Base-by-base conservation (phyloP, 345 rosid species). In the Arabidopsis arenosa region DNA sequence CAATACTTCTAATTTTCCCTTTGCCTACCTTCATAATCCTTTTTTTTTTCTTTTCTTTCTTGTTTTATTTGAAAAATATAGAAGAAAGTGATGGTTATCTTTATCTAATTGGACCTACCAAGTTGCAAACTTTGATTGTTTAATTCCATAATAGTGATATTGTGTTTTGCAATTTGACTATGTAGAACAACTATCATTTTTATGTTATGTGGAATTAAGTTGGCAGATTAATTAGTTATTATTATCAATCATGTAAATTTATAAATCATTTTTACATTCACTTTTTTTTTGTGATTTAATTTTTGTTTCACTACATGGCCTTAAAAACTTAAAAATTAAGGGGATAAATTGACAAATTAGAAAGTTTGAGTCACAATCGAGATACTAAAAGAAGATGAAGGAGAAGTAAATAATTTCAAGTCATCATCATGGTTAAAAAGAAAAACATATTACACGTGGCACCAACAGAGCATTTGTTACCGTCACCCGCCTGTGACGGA, bases 401-500 rank as follows among this genome's bases (percentile, higher is more conserved):
- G 60, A 55, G 36, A 35, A 37, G 36, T 53, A 12, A 61, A 41
- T 32, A 51, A 13, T 32, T 9, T 63, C 2, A 41, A 48, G 37
- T 23, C 6, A n/a, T n/a, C n/a, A n/a, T n/a, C n/a, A 44, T 7
- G 5, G 41, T 17, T 18, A 17, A 44, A 44, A 28, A 7, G 28
- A 57, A 44, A 57, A 36, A 18, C 23, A 15, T 3, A 15, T 2
- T 0, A 70, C 56, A 71, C 76, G 76, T 71, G 81, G 63, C 68
- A 30, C 1, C 9, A 11, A 63, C 1, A 17, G 44, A 36, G 17
- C 41, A 65, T 48, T 14, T 71, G 39, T 28, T 65, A 35, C 60
- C 52, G 78, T 75, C 58, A 57, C 59, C 33, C 48, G 53, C 44
- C 53, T 48, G 75, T 63, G 49, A 68, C 79, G 40, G 48, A 52